Evolutionary conservation across 768 basidiomycete genomes (phyloP).

Genomic region (Leccinum barrowsii): DNA sequence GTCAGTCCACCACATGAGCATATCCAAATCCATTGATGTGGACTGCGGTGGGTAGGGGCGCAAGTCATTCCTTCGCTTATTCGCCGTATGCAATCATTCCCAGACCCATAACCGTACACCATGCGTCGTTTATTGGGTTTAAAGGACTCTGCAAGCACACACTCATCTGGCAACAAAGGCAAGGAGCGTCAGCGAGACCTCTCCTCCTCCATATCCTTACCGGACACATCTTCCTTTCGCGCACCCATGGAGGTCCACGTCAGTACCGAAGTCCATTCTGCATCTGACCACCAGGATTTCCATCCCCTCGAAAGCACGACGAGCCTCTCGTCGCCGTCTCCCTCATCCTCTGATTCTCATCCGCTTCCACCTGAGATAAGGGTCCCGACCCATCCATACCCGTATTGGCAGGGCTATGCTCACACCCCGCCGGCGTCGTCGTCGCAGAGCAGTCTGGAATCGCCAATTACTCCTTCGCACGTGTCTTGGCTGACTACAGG

Average conservation of each 20-base stretch:
- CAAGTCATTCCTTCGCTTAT: constrained; percentile 11
- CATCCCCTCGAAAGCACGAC: constrained; percentile 22
- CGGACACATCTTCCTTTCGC: constrained; percentile 4
- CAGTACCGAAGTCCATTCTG: constrained; percentile 28
- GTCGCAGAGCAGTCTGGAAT: constrained; percentile 29
- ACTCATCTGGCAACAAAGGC: constrained; percentile 15
- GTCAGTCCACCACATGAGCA: constrained; percentile 11
- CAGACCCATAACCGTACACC: constrained; percentile 9
- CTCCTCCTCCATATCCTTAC: background rate
- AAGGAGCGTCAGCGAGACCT: constrained; percentile 22
- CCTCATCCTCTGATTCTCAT: constrained; percentile 16
- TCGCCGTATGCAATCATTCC: constrained; percentile 13
- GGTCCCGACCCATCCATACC: constrained; percentile 32
- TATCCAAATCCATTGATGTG: constrained; percentile 8
- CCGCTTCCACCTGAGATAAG: constrained; percentile 32
- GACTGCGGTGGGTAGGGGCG: constrained; percentile 19
- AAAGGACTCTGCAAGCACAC: constrained; percentile 19
- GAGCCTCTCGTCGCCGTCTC: constrained; percentile 13
- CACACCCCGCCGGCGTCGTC: constrained; percentile 31
- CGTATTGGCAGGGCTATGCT: constrained; percentile 32
- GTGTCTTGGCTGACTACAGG: constrained; percentile 36
- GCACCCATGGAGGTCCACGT: constrained; percentile 26
- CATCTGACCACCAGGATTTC: constrained; percentile 12
- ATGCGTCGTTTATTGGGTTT: constrained; percentile 33
- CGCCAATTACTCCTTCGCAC: constrained; percentile 35